Evolutionary conservation across 2,329 filamentous ascomycete genomes (phyloP), one percentile per base, ranked within the genome.

Genomic region (Macrophomina tecta): DNA sequence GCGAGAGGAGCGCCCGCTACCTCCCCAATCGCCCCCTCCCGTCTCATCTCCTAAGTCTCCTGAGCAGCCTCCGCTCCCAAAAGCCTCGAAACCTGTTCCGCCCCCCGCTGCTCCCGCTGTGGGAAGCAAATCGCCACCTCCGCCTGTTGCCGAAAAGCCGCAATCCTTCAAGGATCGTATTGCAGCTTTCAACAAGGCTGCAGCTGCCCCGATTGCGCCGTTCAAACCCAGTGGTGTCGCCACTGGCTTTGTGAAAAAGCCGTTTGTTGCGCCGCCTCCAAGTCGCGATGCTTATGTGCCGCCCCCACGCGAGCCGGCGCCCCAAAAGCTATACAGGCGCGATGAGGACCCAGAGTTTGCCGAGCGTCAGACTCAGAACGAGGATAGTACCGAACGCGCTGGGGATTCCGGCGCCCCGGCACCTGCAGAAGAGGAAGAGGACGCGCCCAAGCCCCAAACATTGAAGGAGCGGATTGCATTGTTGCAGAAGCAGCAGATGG

Each of bases 391-490:
- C 6, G 90, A 91, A 72, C 88, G 82, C 70, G 89, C 89, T n/a
- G 90, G 89, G 0, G 80, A 92, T 42, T 79, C 83, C 40, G 76
- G 82, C 78, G 56, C 73, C 76, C 48, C 61, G 64, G 70, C 76
- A 42, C 79, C 84, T 6, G 84, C 82, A 61, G 85, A 83, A 49
- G 88, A 84, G 16, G 87, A 83, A 4, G 92, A 95, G 65, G 92
- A 96, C 51, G 89, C 92, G 73, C 94, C 94, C 1, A 97, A 98
- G 80, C 93, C 94, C 30, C 91, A 93, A 66, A 97, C 92, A 72
- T 79, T 99, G 69, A 99, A 98, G 79, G 95, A 99, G 78, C 88
- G 95, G 69, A 97, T 99, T 80, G 95, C 95, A 34, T 83, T 97
- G 63, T 83, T 99, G 16, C 95, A 99, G 78, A 94, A 92, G 76